phyloP scores from a whole-genome alignment of 2,329 filamentous ascomycete genomes.

The Exophiala spinifera region DNA sequence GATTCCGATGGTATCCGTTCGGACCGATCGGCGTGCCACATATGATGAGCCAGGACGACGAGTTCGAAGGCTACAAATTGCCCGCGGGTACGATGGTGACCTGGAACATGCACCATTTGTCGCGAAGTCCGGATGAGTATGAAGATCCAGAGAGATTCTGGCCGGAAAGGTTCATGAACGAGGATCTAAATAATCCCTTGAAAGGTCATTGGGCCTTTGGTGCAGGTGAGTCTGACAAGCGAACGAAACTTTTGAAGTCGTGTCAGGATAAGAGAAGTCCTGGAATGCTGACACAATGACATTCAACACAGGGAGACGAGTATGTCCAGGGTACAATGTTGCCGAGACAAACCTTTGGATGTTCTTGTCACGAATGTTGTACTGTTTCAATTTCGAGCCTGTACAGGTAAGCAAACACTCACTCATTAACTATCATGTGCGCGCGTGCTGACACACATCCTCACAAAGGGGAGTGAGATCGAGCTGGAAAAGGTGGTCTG shows the following conservation, averaged over 20 bases:
- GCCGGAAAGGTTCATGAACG: constrained; percentile 25
- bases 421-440: not conserved
- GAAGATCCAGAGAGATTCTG: constrained; percentile 26
- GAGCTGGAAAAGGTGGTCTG: constrained; percentile 16
- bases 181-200: constrained; percentile 29
- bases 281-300: too few species aligned
- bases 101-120: constrained; percentile 46
- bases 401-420: constrained; percentile 13
- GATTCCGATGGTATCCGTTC: constrained; percentile 38
- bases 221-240: constrained; percentile 13
- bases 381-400: constrained; percentile 25
- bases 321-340: constrained; percentile 24
- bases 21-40: constrained; percentile 39
- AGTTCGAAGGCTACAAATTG: constrained; percentile 47
- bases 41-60: constrained; percentile 28
- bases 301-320: constrained; percentile 13
- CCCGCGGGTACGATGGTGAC: constrained; percentile 49
- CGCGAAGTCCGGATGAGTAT: constrained; percentile 37
- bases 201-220: constrained; percentile 31
- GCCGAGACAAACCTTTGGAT: constrained; percentile 25
- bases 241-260: not conserved
- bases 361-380: constrained; percentile 16
- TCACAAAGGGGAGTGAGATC: constrained; percentile 14
- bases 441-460: too few species aligned
- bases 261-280: not conserved